A percentile compares a stretch with the other conserved stretches of the same genome.
These are phyloP conservation scores for Fragilaria crotonensis DNA, from an alignment of 108 stramenopile species.

Conservation along the genomic window DNA sequence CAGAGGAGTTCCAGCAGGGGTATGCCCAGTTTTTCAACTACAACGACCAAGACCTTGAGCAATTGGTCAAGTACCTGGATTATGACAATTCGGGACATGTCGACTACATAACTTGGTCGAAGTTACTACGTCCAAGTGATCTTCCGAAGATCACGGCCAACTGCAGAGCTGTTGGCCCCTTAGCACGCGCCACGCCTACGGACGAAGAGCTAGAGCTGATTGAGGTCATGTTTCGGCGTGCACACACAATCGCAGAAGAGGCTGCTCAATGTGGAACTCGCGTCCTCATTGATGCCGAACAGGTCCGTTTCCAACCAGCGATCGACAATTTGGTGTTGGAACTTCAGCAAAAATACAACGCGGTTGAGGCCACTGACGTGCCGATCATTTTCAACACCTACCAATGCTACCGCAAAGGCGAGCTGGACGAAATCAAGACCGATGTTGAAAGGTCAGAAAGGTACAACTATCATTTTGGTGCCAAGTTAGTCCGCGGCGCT, in stretches of 20 bases:
- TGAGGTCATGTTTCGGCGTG: constrained; percentile 58
- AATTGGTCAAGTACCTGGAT: constrained; percentile 52
- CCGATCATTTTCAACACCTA: constrained; percentile 90
- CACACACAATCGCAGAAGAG: constrained; percentile 54
- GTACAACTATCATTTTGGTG: constrained; percentile 71
- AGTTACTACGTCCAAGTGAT: constrained; percentile 42
- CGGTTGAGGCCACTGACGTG: constrained; percentile 20
- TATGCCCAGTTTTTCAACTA: constrained; percentile 29
- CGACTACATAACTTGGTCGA: constrained; percentile 82
- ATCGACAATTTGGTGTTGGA: constrained; percentile 85
- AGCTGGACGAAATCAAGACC: constrained; percentile 42
- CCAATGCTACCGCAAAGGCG: constrained; percentile 92
- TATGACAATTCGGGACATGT: constrained; percentile 39
- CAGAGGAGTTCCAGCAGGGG: constrained; percentile 55
- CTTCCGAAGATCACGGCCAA: constrained; percentile 37
- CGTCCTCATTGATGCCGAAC: constrained; percentile 97
- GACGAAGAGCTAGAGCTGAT: constrained; percentile 81
- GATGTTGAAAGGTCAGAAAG: constrained; percentile 86
- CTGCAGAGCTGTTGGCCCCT: constrained; percentile 60
- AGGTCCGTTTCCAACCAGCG: constrained; percentile 91
- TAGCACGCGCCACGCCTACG: constrained; percentile 62
- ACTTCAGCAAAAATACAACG: constrained; percentile 76
- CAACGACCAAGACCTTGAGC: constrained; percentile 31
- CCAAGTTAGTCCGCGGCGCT: constrained; percentile 96
- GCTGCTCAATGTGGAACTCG: constrained; percentile 62